Conservation (phyloP, 2,329 filamentous ascomycete species). For the Xylariales sp. region DNA sequence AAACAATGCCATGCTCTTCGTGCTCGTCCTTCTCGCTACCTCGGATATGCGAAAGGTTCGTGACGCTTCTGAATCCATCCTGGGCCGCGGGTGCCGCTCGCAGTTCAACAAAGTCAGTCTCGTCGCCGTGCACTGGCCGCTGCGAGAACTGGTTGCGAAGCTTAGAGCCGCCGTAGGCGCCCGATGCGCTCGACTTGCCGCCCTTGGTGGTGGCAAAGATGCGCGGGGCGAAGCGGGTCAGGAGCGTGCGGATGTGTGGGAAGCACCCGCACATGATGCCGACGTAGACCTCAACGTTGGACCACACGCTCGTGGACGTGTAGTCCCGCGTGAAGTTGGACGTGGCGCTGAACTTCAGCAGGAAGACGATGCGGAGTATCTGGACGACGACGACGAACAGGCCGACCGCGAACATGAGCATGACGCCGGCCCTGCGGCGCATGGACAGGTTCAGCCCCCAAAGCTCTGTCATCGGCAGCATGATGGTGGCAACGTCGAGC, state of each 20-base stretch:
- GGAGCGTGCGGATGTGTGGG: constrained; percentile 23
- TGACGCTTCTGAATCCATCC: constrained; percentile 3
- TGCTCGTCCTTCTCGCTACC: constrained; percentile 3
- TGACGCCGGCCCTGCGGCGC: constrained; percentile 13
- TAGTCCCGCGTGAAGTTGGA: constrained; percentile 19
- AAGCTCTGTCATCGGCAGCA: constrained; percentile 15
- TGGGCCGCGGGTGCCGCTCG: constrained; percentile 2
- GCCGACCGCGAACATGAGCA: constrained; percentile 16
- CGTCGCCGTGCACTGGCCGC: constrained; percentile 4
- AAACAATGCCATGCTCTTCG: constrained; percentile 1
- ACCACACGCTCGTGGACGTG: constrained; percentile 15
- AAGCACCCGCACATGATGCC: constrained; percentile 26
- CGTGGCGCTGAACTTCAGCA: constrained; percentile 18
- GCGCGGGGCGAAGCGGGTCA: constrained; percentile 19
- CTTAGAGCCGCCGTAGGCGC: constrained; percentile 2
- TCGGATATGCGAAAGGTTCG: constrained; percentile 1
- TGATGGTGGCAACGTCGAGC: constrained; percentile 13
- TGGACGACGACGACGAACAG: constrained; percentile 21
- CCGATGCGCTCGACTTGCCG: constrained; percentile 8
- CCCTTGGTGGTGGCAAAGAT: constrained; percentile 19
- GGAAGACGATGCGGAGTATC: constrained; percentile 19
- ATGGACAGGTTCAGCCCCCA: constrained; percentile 11
- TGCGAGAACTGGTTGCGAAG: constrained; percentile 3
- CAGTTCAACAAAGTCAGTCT: constrained; percentile 6
- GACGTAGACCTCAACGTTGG: constrained; percentile 25